Conservation (phyloP, 2,329 filamentous ascomycete species). For the Tolypocladium pustulatum region DNA sequence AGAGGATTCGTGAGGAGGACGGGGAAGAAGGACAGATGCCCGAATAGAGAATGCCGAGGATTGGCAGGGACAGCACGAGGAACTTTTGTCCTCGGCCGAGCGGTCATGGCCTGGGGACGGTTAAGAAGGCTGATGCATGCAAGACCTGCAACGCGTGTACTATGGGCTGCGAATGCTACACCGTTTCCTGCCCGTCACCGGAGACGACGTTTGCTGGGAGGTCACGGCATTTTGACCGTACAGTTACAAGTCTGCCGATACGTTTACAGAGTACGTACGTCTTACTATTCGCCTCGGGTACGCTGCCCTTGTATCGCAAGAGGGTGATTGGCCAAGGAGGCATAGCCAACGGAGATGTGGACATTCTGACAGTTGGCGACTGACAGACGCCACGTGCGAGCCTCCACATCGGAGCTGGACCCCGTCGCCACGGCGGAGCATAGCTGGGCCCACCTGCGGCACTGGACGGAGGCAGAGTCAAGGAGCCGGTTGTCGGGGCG, state of each 20-base stretch:
- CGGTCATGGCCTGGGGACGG: not conserved
- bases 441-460: not conserved
- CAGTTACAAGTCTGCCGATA: no score
- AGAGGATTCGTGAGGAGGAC: slow-evolving; percentile 12
- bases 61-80: not conserved
- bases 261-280: no score
- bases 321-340: not conserved
- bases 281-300: not conserved
- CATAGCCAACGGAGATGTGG: not conserved
- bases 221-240: no score
- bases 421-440: not conserved
- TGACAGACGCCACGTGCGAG: not conserved
- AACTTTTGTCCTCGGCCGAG: not conserved
- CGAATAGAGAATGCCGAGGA: not conserved
- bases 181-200: no score
- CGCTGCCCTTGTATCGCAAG: not conserved
- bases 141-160: no score
- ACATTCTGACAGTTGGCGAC: not conserved
- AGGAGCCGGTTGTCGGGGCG: not conserved
- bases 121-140: not conserved
- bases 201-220: no score
- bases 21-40: not conserved
- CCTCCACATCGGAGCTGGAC: not conserved
- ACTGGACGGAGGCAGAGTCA: not conserved
- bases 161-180: no score